Base-by-base conservation (phyloP, 495 filamentous ascomycete species). In the Bryoglossum gracile region DNA sequence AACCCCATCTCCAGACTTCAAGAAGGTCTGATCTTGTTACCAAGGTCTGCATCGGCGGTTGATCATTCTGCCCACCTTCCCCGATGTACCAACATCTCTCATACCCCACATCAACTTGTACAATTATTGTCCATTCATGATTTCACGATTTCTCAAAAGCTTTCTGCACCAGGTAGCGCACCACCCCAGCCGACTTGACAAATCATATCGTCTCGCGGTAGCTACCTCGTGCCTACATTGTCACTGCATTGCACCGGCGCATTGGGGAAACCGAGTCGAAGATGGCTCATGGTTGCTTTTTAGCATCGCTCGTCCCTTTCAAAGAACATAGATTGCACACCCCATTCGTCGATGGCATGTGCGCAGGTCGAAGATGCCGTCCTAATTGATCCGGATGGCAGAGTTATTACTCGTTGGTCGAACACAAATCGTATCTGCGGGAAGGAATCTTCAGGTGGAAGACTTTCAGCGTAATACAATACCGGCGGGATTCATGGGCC, bases 301-400 rank as follows among this genome's bases (percentile, higher is more conserved):
- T 55, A 61, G 58, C 58, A 58, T 58, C n/a, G 54, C 26, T 58
- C 43, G 50, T 51, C 50, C 36, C 30, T 51, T 48, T 37, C 30
- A 37, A 46, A 53, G 50, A 55, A 56, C 54, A 56, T 62, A 62
- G 59, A 61, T 50, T 61, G 61, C 59, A 62, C 55, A 59, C 51
- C 53, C 25, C 16, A 33, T 50, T 24, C 17, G 21, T 14, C 61
- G 62, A 64, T 61, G 63, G 63, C 57, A 68, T 72, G 70, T 78
- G 76, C 78, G 78, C 81, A 76, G 78, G 78, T 81, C 78, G 75
- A 76, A 63, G 43, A 63, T 68, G 68, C 67, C 71, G 69, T 69
- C 67, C 42, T 47, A 72, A 72, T 71, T 72, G 33, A 35, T 41
- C 43, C 24, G 33, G 30, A 43, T 38, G 36, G 44, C 44, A 43